Base-by-base conservation (phyloP, 768 basidiomycete genomes). In the Russula olivacea region DNA sequence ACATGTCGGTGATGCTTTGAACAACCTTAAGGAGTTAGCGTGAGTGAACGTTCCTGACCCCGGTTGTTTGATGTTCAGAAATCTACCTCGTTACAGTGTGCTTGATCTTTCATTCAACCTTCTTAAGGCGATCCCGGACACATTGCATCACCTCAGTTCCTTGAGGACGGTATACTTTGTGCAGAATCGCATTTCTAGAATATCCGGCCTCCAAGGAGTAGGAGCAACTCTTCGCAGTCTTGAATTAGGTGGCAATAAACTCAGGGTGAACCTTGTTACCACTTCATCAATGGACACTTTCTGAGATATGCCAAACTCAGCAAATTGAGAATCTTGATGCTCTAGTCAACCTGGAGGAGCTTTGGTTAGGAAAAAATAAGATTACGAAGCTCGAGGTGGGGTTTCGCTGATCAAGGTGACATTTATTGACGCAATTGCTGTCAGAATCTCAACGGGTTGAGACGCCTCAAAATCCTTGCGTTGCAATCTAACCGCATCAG, bases 291-390 rank as follows among this genome's bases (percentile, higher is more conserved):
- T 5, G 30, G 51, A 34, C 21, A 38, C 41, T 62, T 25, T 55
- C 66, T 61, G 45, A 60, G 49, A 36, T 56, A 21, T 17, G 14
- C 21, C 34, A 17, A 25, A 56, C 64, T 21, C 61, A 97, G 94
- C 83, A 80, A 77, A 96, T 99, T 61, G 92, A 98, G 72, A 87
- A 88, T 45, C 74, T 98, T 4, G 91, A 91, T 12, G 78, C 82
- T 1, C 76, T 97, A 43, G 82, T 86, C 1, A 90, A 88, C 67
- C 77, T 99, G 11, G 91, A 94, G 68, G 94, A 98, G 69, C 78
- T 99, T 3, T 98, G 96, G 93, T 76, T 98, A 3, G 97, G 97
- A 9, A 99, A 99, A 81, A 99, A 99, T 73, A 99, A 98, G 77
- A 92, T 99, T 61, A 72, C 86, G 7, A 87, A 84, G 72, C 81